These are phyloP conservation scores for Agaricus blazei DNA, from an alignment of 768 basidiomycete species.

Conservation along the genomic window DNA sequence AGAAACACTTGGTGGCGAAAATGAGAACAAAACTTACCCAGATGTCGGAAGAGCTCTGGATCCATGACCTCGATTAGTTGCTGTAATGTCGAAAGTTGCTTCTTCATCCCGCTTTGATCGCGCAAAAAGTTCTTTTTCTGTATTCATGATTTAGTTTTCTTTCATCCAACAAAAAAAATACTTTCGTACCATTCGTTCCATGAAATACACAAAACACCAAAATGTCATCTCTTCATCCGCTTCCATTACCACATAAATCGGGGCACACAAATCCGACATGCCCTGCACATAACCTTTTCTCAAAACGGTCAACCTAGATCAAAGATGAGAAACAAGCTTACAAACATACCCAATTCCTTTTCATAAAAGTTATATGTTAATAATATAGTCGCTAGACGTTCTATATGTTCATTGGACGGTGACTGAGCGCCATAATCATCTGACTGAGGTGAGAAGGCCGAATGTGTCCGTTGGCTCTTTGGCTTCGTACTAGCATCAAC, in stretches of 20 bases:
- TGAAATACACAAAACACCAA: conserved; percentile 94
- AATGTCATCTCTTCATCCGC: conserved; percentile 89
- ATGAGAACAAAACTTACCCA: conserved; percentile 43
- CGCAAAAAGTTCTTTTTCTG: conserved; percentile 94
- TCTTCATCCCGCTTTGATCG: conserved; percentile 98
- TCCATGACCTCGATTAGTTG: conserved; percentile 92
- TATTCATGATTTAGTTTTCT: conserved; percentile 5
- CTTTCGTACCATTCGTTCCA: conserved; percentile 85
- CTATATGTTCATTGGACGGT: conserved; percentile 87
- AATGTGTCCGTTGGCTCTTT: conserved; percentile 47
- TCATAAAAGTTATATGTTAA: conserved; percentile 91
- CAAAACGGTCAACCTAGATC: neutral
- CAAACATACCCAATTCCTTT: conserved; percentile 71
- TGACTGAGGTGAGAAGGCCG: conserved; percentile 70
- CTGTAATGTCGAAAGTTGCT: conserved; percentile 84
- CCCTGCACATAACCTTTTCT: conserved; percentile 89
- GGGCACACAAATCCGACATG: conserved; percentile 95
- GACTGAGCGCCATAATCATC: conserved; percentile 82
- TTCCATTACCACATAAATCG: conserved; percentile 87
- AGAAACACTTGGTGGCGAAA: neutral
- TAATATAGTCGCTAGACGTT: conserved; percentile 79
- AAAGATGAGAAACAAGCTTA: conserved; percentile 7
- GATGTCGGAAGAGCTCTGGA: conserved; percentile 88
- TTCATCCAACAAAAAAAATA: neutral
- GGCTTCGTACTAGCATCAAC: conserved; percentile 38